Evolutionary conservation across 176 grass and related monocot genomes (phyloP).

Genomic region (Carex cristatella): DNA sequence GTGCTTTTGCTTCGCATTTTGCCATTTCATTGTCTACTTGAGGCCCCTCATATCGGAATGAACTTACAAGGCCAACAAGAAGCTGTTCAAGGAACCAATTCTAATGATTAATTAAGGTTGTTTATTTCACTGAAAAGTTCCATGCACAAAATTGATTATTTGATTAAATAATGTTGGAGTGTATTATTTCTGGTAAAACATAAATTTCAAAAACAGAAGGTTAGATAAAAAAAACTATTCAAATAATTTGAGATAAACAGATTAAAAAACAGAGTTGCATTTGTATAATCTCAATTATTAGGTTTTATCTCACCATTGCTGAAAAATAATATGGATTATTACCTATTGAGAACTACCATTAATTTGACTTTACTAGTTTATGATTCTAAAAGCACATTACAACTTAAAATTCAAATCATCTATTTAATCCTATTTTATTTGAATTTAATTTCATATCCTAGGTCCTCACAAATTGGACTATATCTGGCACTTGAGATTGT

Average conservation of each 20-base stretch:
- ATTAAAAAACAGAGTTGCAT: neutral
- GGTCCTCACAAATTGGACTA: neutral
- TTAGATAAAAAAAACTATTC: neutral
- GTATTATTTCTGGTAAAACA: neutral
- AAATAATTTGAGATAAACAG: neutral
- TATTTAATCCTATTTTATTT: neutral
- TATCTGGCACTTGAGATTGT: neutral
- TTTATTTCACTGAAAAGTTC: neutral
- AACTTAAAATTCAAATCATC: neutral
- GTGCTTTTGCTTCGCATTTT: conserved; percentile 50
- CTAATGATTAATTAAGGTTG: neutral
- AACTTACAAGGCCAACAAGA: conserved; percentile 48
- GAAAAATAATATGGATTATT: too few species aligned
- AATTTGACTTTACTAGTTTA: neutral
- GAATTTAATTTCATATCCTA: neutral
- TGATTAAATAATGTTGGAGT: neutral
- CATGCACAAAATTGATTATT: neutral
- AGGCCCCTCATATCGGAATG: conserved; percentile 66
- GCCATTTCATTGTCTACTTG: conserved; percentile 44
- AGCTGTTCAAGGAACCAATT: conserved; percentile 34
- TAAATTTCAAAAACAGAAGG: neutral
- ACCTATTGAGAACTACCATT: too few species aligned
- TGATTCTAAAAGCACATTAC: neutral
- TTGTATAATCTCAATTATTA: neutral
- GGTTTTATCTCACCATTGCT: too few species aligned